Percentiles rank a stretch among this genome's conserved stretches.
Conservation (phyloP, 2,329 filamentous ascomycete genomes). For the Talaromyces marneffei region DNA sequence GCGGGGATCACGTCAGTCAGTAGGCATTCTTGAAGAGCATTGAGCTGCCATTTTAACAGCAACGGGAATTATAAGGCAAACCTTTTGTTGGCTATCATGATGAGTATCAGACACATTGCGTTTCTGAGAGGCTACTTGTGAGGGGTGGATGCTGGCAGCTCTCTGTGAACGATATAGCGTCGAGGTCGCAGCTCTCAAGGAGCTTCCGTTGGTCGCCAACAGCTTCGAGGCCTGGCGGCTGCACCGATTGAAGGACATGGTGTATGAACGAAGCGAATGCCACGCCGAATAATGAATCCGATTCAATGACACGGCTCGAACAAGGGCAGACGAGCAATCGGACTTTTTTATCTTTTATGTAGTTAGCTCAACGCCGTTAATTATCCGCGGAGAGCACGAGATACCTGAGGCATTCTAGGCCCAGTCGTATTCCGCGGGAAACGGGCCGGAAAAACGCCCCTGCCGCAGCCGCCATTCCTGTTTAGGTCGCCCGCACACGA, state of each 20-base stretch:
- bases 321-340: background rate
- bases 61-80: slow-evolving; percentile 17
- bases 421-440: slow-evolving; percentile 15
- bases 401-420: slow-evolving; percentile 5
- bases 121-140: slow-evolving; percentile 26
- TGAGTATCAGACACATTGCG: slow-evolving; percentile 35
- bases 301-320: background rate
- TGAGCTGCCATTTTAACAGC: background rate
- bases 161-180: slow-evolving; percentile 17
- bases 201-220: slow-evolving; percentile 27
- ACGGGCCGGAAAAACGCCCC: slow-evolving; percentile 16
- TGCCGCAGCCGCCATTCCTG: background rate
- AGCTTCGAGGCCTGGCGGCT: slow-evolving; percentile 29
- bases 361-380: background rate
- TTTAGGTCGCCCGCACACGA: background rate
- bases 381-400: slow-evolving; percentile 14
- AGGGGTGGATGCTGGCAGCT: slow-evolving; percentile 16
- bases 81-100: slow-evolving; percentile 38
- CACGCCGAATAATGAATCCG: background rate
- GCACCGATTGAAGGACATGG: slow-evolving; percentile 35
- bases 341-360: slow-evolving; percentile 1
- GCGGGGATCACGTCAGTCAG: slow-evolving; percentile 6
- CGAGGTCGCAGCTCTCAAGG: slow-evolving; percentile 21
- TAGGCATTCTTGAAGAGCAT: background rate
- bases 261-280: slow-evolving; percentile 8